Base-by-base conservation (phyloP, 2,329 filamentous ascomycete species). In the Penicillium sp. region DNA sequence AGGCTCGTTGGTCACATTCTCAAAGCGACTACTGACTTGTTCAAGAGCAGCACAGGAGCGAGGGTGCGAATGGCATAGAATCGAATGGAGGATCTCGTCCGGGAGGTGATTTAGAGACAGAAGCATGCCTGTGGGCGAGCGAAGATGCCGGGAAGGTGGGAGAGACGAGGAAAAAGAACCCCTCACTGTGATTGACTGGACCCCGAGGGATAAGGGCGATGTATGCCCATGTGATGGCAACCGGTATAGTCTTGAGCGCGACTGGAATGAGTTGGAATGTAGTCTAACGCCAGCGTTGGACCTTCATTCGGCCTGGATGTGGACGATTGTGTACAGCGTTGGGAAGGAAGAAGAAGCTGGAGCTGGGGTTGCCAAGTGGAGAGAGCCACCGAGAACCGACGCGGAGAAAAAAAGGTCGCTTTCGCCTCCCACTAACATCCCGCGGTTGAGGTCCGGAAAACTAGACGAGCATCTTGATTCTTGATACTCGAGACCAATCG, bases 11-110 rank as follows among this genome's bases (percentile, higher is more conserved):
- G 82, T 78, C 46, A 94, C 73, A 39, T 75, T 73, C 57, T 81
- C 73, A 57, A 91, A 77, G 48, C 81, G 80, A 55, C 74, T 80
- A 18, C 80, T 87, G 9, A 85, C 75, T 22, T 74, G 55, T 77
- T 84, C 61, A 69, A 80, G 63, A 70, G 74, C 68, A 35, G 77
- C 65, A 26, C 79, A 71, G 31, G 73, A 73, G 36, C 57, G 58
- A 7, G 79, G 76, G 40, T 75, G 70, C 41, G 81, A 73, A 62
- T 82, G 82, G 52, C 77, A 75, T 55, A 96, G 77, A 55, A 97
- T 86, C 43, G 84, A 78, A 63, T 88, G 82, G 59, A 97, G 77
- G 52, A 97, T 80, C 73, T 98, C 93, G 68, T 91, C 86, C 32
- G 90, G 90, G 28, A 93, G 74, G 44, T 54, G 41, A 43, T 54